A percentile compares a stretch with the other conserved stretches of the same genome.
Conservation (phyloP, 805 yeast genomes). For the Wickerhamiella kurtzmanii region DNA sequence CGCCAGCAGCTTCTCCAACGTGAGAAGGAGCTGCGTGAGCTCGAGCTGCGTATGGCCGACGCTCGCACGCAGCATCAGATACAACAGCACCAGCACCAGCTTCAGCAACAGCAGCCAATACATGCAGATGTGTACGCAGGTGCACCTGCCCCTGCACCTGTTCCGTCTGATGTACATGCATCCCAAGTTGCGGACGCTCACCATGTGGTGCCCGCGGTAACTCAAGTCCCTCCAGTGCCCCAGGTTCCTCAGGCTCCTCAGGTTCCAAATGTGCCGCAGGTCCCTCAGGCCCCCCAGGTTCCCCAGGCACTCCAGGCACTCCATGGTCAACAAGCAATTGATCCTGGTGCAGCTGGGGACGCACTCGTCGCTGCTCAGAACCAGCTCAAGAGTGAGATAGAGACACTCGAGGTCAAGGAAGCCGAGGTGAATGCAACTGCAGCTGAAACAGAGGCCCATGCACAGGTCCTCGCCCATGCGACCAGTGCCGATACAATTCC, state of each 20-base stretch:
- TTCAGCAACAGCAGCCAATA: neutral
- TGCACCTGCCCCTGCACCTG: neutral
- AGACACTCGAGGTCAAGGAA: neutral
- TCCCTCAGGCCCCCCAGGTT: neutral
- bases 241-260: too few species aligned
- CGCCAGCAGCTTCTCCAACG: constrained; percentile 26
- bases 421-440: neutral
- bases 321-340: neutral
- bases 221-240: too few species aligned
- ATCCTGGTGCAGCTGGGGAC: neutral
- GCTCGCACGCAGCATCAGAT: neutral
- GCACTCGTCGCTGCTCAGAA: neutral
- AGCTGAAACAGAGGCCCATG: neutral
- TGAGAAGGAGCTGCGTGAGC: constrained; percentile 29
- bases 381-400: neutral
- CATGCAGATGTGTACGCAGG: neutral
- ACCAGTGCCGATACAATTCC: neutral
- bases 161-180: too few species aligned
- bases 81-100: neutral
- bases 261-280: too few species aligned
- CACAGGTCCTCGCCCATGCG: neutral
- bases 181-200: too few species aligned
- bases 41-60: constrained; percentile 21
- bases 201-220: too few species aligned
- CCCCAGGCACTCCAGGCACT: neutral